Conservation (phyloP, 306 rosid species). For the Comarum palustre region DNA sequence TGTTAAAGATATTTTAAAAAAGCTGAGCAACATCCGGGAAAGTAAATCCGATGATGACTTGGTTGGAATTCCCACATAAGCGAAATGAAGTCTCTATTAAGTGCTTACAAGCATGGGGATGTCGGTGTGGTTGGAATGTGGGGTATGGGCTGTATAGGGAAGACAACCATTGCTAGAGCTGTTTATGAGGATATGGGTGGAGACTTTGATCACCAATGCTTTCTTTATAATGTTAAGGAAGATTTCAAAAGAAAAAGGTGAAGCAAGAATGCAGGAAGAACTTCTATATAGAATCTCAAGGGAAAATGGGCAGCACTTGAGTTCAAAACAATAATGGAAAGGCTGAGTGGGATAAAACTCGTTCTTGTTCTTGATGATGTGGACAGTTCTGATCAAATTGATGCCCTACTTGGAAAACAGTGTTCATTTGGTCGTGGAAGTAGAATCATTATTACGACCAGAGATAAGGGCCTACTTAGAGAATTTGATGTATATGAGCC, state of each 20-base stretch:
- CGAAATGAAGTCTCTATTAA: neutral
- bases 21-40: neutral
- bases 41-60: constrained; percentile 6
- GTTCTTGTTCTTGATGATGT: constrained; percentile 27
- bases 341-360: constrained; percentile 1
- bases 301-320: neutral
- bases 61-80: constrained; percentile 14
- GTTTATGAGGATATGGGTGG: constrained; percentile 5
- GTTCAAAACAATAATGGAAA: neutral
- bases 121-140: constrained; percentile 24
- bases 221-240: constrained; percentile 23
- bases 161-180: constrained; percentile 27
- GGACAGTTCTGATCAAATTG: constrained; percentile 8
- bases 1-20: neutral
- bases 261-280: constrained; percentile 12
- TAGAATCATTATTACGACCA: constrained; percentile 25
- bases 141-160: constrained; percentile 37
- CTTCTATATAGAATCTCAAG: constrained; percentile 11
- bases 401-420: constrained; percentile 6
- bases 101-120: neutral
- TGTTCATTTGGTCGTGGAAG: constrained; percentile 20
- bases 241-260: neutral
- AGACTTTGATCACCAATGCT: constrained; percentile 14
- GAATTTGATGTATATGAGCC: constrained; percentile 7
- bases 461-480: constrained; percentile 6